A percentile compares a stretch with the other conserved stretches of the same genome.
These are phyloP conservation scores for Strombidium stylifer DNA, from an alignment of 73 alveolate species.

Conservation along the genomic window DNA sequence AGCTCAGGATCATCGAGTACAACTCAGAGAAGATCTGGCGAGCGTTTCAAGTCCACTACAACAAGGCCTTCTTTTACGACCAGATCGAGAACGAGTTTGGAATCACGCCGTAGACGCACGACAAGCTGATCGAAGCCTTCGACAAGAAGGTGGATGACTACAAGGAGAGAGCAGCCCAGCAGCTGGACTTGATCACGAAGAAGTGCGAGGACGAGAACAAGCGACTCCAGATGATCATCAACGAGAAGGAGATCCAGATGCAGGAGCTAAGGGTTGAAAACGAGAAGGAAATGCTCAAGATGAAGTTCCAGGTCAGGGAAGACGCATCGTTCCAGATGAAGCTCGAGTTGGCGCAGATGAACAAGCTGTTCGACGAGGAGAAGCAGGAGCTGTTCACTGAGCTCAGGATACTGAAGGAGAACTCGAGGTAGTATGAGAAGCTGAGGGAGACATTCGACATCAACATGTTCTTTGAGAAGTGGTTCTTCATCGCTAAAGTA, in stretches of 20 bases:
- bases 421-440: neutral
- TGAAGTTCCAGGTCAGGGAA: conserved; percentile 27
- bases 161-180: conserved; percentile 15
- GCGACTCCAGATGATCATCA: conserved; percentile 19
- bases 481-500: conserved; percentile 34
- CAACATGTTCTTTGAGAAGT: conserved; percentile 15
- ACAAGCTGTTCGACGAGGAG: conserved; percentile 47
- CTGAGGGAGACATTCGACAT: conserved; percentile 3
- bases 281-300: conserved; percentile 17
- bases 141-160: conserved; percentile 12
- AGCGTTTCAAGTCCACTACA: conserved; percentile 32
- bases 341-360: conserved; percentile 23
- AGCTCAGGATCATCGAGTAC: conserved; percentile 38
- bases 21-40: conserved; percentile 47
- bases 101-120: conserved; percentile 38
- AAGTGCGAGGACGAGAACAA: conserved; percentile 9
- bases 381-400: conserved; percentile 45
- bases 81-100: conserved; percentile 47
- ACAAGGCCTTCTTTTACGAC: conserved; percentile 45
- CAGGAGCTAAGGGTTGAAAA: conserved; percentile 8
- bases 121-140: conserved; percentile 32
- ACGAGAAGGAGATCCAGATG: conserved; percentile 28
- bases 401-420: conserved; percentile 34
- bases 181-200: conserved; percentile 26
- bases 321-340: conserved; percentile 17